Evolutionary conservation across 2,329 filamentous ascomycete species (phyloP), one percentile per base, ranked within the genome.

Genomic region (Aureobasidium sp.): DNA sequence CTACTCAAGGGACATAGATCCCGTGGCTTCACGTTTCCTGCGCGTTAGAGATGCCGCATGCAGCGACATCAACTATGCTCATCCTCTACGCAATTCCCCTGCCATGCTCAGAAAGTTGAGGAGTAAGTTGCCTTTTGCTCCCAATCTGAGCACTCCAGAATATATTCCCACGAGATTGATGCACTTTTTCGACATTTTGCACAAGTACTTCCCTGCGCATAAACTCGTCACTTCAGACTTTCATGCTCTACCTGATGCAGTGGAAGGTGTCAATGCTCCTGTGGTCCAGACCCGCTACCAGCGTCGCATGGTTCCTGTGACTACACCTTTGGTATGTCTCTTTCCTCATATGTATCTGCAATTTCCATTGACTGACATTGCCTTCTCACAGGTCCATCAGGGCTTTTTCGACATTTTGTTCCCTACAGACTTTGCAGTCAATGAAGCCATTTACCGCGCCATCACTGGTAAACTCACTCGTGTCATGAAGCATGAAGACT

Each of bases 361-460:
- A n/a, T n/a, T n/a, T n/a, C n/a, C n/a, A n/a, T n/a, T n/a, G n/a
- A n/a, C n/a, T n/a, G n/a, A n/a, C n/a, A n/a, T n/a, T n/a, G n/a
- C n/a, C n/a, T n/a, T n/a, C n/a, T n/a, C 39, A n/a, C n/a, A n/a
- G n/a, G n/a, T n/a, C n/a, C n/a, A n/a, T n/a, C n/a, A n/a, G 78
- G 95, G 94, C 49, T 97, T 96, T 76, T 99, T 99, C 72, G 95
- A 99, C 73, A 97, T 99, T 69, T 86, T 99, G 72, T 99, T 99
- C 77, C 94, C 94, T 0, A 99, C 94, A 11, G 89, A 99, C 75
- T 99, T 99, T 72, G 81, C 84, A 65, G 87, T 96, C 67, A 88
- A 94, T 75, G 91, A 97, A 75, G 86, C 91, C 69, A 86, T 97
- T 68, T 99, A 99, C 77, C 87, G 90, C 61, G 91, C 91, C 64